A percentile compares a stretch with the other conserved stretches of the same genome.
These are phyloP conservation scores for Pseudofabraea citricarpa DNA, from an alignment of 2,329 filamentous ascomycete genomes.

Conservation along the genomic window DNA sequence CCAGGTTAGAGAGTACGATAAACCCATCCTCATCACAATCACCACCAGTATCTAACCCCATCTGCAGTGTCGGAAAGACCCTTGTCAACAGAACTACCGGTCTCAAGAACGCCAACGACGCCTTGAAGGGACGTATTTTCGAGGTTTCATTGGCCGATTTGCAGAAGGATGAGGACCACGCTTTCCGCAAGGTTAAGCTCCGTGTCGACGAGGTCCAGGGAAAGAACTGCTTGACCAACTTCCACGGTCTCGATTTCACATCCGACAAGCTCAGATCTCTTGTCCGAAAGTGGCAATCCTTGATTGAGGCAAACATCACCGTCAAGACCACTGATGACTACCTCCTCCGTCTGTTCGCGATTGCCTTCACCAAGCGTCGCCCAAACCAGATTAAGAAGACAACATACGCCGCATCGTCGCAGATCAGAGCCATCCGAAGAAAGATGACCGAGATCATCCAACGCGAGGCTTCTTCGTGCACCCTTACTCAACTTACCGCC, in stretches of 20 bases:
- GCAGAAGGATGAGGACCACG: slow-evolving; percentile 99
- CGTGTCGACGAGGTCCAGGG: slow-evolving; percentile 98
- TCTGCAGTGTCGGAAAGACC: slow-evolving; percentile 91
- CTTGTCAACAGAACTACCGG: slow-evolving; percentile 98
- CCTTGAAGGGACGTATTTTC: slow-evolving; percentile 97
- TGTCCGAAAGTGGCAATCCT: slow-evolving; percentile 98
- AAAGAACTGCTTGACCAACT: slow-evolving; percentile 99
- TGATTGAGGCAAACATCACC: slow-evolving; percentile 99
- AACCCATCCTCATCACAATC: slow-evolving; percentile 7
- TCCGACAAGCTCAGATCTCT: slow-evolving; percentile 99
- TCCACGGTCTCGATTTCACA: slow-evolving; percentile 99
- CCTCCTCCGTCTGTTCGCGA: slow-evolving; percentile 97
- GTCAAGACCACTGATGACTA: slow-evolving; percentile 99
- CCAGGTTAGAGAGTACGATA: slow-evolving; percentile 81
- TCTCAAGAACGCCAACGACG: slow-evolving; percentile 99
- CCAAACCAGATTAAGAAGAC: slow-evolving; percentile 99
- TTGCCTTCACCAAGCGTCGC: slow-evolving; percentile 98
- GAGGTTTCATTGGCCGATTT: slow-evolving; percentile 98
- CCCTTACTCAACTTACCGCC: slow-evolving; percentile 90
- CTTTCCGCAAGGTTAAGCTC: slow-evolving; percentile 99
- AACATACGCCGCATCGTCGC: slow-evolving; percentile 93
- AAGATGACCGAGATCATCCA: slow-evolving; percentile 99
- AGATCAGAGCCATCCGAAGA: slow-evolving; percentile 96
- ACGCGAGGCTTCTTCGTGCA: slow-evolving; percentile 91
- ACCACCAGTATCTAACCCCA: slow-evolving; percentile 29